Evolutionary conservation across 139 green algal genomes (phyloP), one percentile per base, ranked within the genome.

Genomic region (Micromonas pusilla): DNA sequence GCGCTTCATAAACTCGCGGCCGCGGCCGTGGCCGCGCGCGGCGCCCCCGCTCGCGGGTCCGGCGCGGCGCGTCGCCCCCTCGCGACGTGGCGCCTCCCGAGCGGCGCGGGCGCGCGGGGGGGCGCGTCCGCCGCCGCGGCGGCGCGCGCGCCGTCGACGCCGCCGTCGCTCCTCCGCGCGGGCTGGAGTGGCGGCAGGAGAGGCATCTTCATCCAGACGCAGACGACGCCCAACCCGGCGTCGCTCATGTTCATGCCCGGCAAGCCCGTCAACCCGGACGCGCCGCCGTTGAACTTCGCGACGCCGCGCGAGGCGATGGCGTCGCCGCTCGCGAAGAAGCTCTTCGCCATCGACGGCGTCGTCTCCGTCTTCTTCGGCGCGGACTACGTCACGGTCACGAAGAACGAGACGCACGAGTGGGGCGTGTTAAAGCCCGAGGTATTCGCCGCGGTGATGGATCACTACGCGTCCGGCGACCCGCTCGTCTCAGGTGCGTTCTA

Each of bases 381-480:
- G 19, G 93, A 99, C 81, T 99, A 98, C 81, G 86, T 99, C 28
- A 99, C 95, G 0, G 88, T 99, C 21, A 97, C 95, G 20, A 98
- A 98, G 79, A 86, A 2, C 31, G 92, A 94, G 23, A 87, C 88
- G 52, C 80, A 79, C 32, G 80, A 77, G 0, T 97, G 94, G 94
- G 80, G 45, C 9, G 31, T 79, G 52, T 78, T 98, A 25, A 98
- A 97, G 82, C 94, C 94, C 1, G 89, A 97, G 37, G 79, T 98
- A 20, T 98, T 97, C 86, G 94, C 92, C 0, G 91, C 93, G 63
- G 94, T 99, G 74, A 98, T 94, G 86, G 96, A 99, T 66, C 90
- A 93, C 82, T 99, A 91, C 85, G 70, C 87, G 1, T 91, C 83
- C 31, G 93, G 91, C 0, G 86, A 94, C 45, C 84, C 86, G 9